These are phyloP conservation scores for Asterella californica DNA, from an alignment of 225 moss, liverwort and hornwort genomes.

Conservation along the genomic window DNA sequence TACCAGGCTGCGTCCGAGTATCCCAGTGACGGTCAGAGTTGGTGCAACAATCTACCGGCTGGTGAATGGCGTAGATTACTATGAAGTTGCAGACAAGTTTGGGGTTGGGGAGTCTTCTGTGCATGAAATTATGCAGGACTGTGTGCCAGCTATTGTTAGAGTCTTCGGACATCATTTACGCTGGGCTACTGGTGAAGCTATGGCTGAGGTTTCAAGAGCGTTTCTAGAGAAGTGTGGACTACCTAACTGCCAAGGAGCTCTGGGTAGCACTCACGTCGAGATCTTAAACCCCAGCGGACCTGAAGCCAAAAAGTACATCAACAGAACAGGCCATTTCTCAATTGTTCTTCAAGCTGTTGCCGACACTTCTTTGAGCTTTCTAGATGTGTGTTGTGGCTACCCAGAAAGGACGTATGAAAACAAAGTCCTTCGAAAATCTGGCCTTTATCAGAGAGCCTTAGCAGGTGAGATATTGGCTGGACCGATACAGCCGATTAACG, in stretches of 20 bases:
- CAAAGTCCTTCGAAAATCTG: conserved; percentile 15
- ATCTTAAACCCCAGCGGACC: conserved; percentile 22
- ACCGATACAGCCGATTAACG: conserved; percentile 21
- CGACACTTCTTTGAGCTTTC: conserved; percentile 16
- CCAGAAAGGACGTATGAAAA: conserved; percentile 17
- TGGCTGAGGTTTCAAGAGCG: conserved; percentile 15
- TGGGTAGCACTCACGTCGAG: conserved; percentile 27
- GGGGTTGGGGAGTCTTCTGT: conserved; percentile 22
- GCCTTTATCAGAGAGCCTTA: conserved; percentile 4
- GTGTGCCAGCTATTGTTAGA: conserved; percentile 19
- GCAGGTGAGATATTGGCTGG: conserved; percentile 20
- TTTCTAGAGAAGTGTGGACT: conserved; percentile 17
- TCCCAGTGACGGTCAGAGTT: conserved; percentile 23
- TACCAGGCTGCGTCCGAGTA: conserved; percentile 25
- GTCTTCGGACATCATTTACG: conserved; percentile 19
- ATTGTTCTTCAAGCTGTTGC: conserved; percentile 21
- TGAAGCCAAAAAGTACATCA: conserved; percentile 25
- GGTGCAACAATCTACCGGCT: conserved; percentile 19
- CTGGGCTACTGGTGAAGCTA: conserved; percentile 13
- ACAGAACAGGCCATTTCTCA: conserved; percentile 26
- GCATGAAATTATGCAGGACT: conserved; percentile 27
- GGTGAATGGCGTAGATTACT: conserved; percentile 23
- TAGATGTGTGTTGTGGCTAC: conserved; percentile 19
- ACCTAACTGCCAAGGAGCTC: conserved; percentile 17
- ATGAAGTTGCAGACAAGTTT: conserved; percentile 23